These are phyloP conservation scores for Papilionanthe hybrid DNA, from an alignment of 116 monocot genomes.

Conservation along the genomic window DNA sequence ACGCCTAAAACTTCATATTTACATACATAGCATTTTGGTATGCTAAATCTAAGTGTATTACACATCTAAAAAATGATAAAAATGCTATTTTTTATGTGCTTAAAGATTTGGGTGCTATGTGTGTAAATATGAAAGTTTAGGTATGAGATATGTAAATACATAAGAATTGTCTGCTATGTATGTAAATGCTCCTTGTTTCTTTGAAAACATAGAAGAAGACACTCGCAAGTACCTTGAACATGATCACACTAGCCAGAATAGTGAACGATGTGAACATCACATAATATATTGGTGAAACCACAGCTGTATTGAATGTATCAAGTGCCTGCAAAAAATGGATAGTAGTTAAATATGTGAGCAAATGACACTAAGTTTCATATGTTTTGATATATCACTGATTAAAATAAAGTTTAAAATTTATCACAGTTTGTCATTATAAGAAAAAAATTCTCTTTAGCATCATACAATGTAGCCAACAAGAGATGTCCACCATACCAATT, in stretches of 20 bases:
- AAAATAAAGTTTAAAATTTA: not conserved
- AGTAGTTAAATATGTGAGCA: not conserved
- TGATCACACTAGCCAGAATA: conserved; percentile 48
- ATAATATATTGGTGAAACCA: conserved; percentile 47
- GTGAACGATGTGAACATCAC: conserved; percentile 52
- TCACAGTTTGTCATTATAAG: not conserved
- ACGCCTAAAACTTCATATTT: no score
- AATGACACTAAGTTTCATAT: not conserved
- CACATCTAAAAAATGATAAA: no score
- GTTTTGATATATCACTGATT: not conserved
- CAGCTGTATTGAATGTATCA: conserved; percentile 47
- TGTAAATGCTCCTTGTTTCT: not conserved
- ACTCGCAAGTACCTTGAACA: conserved; percentile 38
- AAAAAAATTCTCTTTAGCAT: not conserved
- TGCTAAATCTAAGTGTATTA: no score
- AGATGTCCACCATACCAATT: not conserved
- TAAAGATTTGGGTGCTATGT: no score
- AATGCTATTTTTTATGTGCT: no score
- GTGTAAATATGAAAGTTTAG: no score
- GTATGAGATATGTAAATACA: no score
- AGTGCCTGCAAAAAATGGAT: conserved; percentile 31
- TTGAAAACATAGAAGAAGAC: not conserved
- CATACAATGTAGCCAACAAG: not conserved
- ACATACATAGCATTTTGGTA: no score
- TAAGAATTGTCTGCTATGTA: no score